phyloP scores from a whole-genome alignment of 208 protist genomes.

The Leishmania guyanensis region DNA sequence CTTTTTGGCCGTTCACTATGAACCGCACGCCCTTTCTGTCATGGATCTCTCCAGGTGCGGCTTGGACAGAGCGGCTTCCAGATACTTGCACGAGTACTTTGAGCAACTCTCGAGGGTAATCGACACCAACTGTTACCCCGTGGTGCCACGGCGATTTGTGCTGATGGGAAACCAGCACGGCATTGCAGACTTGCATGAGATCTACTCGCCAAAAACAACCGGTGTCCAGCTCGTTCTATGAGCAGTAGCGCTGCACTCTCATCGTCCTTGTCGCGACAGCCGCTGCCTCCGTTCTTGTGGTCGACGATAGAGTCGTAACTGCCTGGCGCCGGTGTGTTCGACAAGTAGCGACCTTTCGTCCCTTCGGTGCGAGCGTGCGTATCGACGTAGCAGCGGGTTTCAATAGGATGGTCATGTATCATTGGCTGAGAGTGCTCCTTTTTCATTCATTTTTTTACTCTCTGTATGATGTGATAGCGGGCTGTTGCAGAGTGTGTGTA shows the following conservation, averaged over 20 bases:
- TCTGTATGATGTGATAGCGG: background rate
- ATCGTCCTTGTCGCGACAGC: background rate
- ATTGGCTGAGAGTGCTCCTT: background rate
- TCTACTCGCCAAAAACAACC: conserved; percentile 15
- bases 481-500: background rate
- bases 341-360: background rate
- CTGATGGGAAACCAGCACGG: conserved; percentile 71
- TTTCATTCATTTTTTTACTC: background rate
- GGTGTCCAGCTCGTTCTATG: conserved; percentile 34
- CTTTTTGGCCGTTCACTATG: conserved; percentile 60
- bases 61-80: conserved; percentile 35
- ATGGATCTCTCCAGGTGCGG: conserved; percentile 81
- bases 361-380: background rate
- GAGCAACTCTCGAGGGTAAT: conserved; percentile 30
- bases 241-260: background rate
- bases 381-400: background rate
- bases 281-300: background rate
- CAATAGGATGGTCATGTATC: background rate
- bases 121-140: conserved; percentile 31
- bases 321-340: background rate
- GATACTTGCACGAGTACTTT: conserved; percentile 59
- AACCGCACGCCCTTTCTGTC: conserved; percentile 42
- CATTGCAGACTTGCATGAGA: conserved; percentile 16
- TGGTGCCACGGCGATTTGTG: conserved; percentile 53
- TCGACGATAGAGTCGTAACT: background rate